These are phyloP conservation scores for Lophiostoma macrostomum DNA, from an alignment of 495 filamentous ascomycete genomes.

Conservation along the genomic window DNA sequence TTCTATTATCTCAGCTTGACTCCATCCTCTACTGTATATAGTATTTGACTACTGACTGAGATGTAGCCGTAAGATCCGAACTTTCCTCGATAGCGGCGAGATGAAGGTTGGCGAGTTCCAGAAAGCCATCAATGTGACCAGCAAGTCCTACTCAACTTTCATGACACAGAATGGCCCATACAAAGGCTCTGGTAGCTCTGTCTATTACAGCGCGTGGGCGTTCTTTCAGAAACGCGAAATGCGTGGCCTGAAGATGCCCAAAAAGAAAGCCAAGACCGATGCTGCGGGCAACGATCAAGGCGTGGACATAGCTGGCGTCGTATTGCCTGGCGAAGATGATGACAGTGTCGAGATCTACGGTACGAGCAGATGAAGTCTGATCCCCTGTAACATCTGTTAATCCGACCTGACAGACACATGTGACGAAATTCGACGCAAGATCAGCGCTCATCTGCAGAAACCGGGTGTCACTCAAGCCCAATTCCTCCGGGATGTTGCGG, in stretches of 20 bases:
- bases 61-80: constrained; percentile 44
- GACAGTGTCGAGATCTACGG: constrained; percentile 49
- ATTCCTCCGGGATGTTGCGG: constrained; percentile 50
- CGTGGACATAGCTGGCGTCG: constrained; percentile 30
- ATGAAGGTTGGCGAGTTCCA: constrained; percentile 51
- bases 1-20: not conserved
- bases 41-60: not conserved
- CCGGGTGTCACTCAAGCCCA: constrained; percentile 51
- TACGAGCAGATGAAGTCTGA: too few relatives aligned
- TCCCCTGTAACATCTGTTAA: too few relatives aligned
- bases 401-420: constrained; percentile 51
- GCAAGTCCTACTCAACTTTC: constrained; percentile 38
- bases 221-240: constrained; percentile 48
- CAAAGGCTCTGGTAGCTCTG: constrained; percentile 38
- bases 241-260: constrained; percentile 35
- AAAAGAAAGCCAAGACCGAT: constrained; percentile 27
- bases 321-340: constrained; percentile 44
- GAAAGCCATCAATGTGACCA: constrained; percentile 41
- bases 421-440: constrained; percentile 56
- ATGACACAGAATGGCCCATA: constrained; percentile 39
- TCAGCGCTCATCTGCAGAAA: constrained; percentile 49
- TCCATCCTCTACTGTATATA: not conserved
- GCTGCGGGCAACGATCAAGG: not conserved
- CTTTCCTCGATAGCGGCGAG: constrained; percentile 45
- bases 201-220: constrained; percentile 35